Percentiles rank a stretch among this genome's conserved stretches.
Evolutionary conservation across 2,329 filamentous ascomycete genomes (phyloP).

Genomic region (Ophiostoma sp.): DNA sequence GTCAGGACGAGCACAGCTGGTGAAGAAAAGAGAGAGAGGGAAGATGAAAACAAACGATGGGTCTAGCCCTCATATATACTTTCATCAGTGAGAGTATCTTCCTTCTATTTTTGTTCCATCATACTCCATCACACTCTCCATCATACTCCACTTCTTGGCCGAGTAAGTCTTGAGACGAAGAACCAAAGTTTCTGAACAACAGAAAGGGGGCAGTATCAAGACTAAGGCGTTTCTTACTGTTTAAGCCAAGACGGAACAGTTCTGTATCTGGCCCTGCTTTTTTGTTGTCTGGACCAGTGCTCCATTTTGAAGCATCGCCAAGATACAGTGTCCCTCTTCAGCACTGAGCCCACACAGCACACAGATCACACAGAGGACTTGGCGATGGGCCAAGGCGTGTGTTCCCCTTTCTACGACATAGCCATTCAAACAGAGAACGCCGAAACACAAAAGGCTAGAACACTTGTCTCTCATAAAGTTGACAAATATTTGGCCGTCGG

Average conservation of each 20-base stretch:
- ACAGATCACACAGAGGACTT: background rate
- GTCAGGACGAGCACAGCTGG: conserved; percentile 26
- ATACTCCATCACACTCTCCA: background rate
- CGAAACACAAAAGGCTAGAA: background rate
- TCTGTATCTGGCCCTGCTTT: background rate
- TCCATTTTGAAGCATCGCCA: conserved; percentile 21
- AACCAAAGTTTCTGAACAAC: background rate
- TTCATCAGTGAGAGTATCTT: background rate
- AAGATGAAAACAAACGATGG: background rate
- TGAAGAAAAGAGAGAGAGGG: conserved; percentile 1
- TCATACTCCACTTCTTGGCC: background rate
- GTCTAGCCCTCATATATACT: conserved; percentile 12
- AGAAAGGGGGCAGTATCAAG: background rate
- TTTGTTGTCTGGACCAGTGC: background rate
- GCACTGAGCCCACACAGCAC: background rate
- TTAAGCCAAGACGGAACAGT: conserved; percentile 21
- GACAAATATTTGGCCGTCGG: background rate
- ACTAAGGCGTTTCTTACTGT: conserved; percentile 5
- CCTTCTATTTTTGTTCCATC: background rate
- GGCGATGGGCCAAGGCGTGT: background rate
- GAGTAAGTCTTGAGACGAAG: conserved; percentile 1
- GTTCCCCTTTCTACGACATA: background rate
- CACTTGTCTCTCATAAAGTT: background rate
- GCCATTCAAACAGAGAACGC: background rate
- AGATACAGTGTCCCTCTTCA: background rate